These are phyloP conservation scores for Monilinia fructigena DNA, from an alignment of 2,329 filamentous ascomycete genomes.

Conservation along the genomic window DNA sequence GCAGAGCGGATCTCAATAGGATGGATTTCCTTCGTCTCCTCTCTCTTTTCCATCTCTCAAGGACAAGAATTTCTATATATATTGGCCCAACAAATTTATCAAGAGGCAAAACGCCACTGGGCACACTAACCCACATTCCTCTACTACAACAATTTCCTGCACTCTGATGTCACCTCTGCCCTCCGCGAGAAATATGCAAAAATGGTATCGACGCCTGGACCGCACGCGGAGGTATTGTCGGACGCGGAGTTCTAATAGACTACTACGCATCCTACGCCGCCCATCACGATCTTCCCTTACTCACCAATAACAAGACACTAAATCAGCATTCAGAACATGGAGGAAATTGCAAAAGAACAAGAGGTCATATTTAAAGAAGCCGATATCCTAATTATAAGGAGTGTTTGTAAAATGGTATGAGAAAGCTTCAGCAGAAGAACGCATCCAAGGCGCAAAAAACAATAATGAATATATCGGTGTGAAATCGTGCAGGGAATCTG, in stretches of 20 bases:
- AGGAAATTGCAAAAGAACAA: too few relatives aligned
- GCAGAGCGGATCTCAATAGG: too few relatives aligned
- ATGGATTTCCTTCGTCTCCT: too few relatives aligned
- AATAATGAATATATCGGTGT: constrained; percentile 30
- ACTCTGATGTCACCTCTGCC: too few relatives aligned
- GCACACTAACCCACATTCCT: too few relatives aligned
- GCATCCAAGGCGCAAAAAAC: constrained; percentile 22
- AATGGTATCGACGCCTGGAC: constrained; percentile 15
- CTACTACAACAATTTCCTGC: too few relatives aligned
- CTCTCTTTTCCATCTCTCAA: too few relatives aligned
- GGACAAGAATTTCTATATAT: too few relatives aligned
- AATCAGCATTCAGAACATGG: constrained; percentile 31
- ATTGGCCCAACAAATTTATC: too few relatives aligned
- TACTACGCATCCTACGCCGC: constrained; percentile 48
- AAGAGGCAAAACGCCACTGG: too few relatives aligned
- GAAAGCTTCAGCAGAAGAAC: constrained; percentile 31
- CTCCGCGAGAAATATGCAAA: too few relatives aligned
- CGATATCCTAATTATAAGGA: constrained; percentile 48
- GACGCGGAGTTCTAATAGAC: constrained; percentile 53
- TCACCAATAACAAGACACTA: constrained; percentile 40
- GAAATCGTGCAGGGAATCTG: constrained; percentile 21
- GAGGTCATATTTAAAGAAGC: too few relatives aligned
- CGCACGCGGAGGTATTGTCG: constrained; percentile 32
- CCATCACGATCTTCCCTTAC: constrained; percentile 39
- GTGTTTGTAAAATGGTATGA: constrained; percentile 45